Evolutionary conservation across 2,329 filamentous ascomycete genomes (phyloP).

Genomic region (Xylaria sp.): DNA sequence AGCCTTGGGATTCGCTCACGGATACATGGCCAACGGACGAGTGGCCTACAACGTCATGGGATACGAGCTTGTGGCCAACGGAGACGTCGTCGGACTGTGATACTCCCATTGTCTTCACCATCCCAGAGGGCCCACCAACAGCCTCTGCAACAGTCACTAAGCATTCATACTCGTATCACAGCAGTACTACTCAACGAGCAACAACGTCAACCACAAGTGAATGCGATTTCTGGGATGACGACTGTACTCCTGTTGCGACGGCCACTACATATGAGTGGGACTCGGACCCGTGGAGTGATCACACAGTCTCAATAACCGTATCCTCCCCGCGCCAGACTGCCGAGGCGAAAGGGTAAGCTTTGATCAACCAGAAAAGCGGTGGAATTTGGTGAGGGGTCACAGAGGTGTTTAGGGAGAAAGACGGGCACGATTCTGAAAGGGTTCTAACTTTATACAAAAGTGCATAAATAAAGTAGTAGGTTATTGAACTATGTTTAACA

Average conservation of each 20-base stretch:
- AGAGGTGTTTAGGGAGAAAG: too few species aligned
- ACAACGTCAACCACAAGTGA: conserved; percentile 17
- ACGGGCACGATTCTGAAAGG: background rate
- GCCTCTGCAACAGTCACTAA: conserved; percentile 10
- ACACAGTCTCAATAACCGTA: conserved; percentile 15
- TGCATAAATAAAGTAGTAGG: background rate
- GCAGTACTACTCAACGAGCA: conserved; percentile 12
- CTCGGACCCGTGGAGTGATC: conserved; percentile 18
- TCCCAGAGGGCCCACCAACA: background rate
- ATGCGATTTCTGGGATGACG: conserved; percentile 20
- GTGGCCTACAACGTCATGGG: conserved; percentile 7
- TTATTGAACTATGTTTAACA: background rate
- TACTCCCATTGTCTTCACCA: background rate
- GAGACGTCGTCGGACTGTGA: conserved; percentile 27
- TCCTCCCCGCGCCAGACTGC: background rate
- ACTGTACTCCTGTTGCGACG: conserved; percentile 13
- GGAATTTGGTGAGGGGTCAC: background rate
- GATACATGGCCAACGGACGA: conserved; percentile 9
- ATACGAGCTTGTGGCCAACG: background rate
- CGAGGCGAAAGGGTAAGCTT: conserved; percentile 3
- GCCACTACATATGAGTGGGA: conserved; percentile 13
- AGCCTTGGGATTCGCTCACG: background rate
- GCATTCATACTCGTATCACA: conserved; percentile 29
- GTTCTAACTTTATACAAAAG: background rate
- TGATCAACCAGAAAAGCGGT: background rate